Evolutionary conservation across 768 basidiomycete genomes (phyloP).

Genomic region (Lentinus tigrinus): DNA sequence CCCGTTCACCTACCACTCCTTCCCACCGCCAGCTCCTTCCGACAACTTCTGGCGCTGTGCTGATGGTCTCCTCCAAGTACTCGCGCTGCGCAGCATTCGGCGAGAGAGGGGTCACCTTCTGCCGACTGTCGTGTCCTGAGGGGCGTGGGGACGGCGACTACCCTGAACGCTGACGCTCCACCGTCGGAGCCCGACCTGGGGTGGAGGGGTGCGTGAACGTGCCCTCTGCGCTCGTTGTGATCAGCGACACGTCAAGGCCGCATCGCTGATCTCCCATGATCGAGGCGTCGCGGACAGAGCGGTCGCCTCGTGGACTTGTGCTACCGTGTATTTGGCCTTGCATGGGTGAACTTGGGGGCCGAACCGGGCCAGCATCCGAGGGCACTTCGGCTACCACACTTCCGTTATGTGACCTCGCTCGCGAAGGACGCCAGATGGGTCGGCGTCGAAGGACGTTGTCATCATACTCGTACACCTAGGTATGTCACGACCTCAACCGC

Average conservation of each 20-base stretch:
- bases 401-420: too few relatives aligned
- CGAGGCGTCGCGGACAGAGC: slow-evolving; percentile 8
- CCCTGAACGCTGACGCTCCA: too few relatives aligned
- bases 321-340: not conserved
- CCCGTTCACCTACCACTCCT: not conserved
- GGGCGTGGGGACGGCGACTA: too few relatives aligned
- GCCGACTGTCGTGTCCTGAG: not conserved
- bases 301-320: not conserved
- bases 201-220: slow-evolving; percentile 2
- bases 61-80: not conserved
- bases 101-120: not conserved
- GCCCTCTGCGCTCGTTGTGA: slow-evolving; percentile 4
- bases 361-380: too few relatives aligned
- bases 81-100: not conserved
- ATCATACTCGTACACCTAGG: too few relatives aligned
- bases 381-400: too few relatives aligned
- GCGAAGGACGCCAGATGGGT: too few relatives aligned
- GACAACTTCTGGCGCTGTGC: slow-evolving; percentile 4
- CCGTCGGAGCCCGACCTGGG: not conserved
- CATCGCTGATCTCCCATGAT: slow-evolving; percentile 12
- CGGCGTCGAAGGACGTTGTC: too few relatives aligned
- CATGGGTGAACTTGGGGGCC: too few relatives aligned
- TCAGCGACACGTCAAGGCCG: slow-evolving; percentile 7
- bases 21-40: slow-evolving; percentile 13
- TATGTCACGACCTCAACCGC: too few relatives aligned